Conservation (phyloP, 2,329 filamentous ascomycete genomes). For the Neofusicoccum kwambonambiense region DNA sequence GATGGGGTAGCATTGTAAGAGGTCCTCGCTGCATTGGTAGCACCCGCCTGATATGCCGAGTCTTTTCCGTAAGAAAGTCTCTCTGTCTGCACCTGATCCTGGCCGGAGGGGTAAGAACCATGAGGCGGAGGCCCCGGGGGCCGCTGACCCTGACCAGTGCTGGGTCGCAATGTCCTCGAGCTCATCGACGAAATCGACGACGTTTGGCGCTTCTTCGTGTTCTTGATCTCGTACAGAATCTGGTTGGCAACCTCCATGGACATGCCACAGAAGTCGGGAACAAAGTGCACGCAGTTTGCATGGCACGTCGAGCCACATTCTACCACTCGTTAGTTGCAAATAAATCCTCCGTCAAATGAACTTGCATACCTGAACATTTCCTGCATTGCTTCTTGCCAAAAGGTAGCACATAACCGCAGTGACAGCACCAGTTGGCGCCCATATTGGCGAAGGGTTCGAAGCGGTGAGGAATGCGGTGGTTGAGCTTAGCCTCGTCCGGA, state of each 20-base stretch:
- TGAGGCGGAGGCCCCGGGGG: constrained; percentile 33
- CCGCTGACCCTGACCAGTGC: constrained; percentile 45
- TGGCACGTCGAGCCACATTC: constrained; percentile 94
- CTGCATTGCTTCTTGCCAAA: constrained; percentile 94
- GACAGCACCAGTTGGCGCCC: constrained; percentile 98
- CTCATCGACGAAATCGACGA: constrained; percentile 56
- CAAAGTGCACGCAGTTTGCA: constrained; percentile 86
- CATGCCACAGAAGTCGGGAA: constrained; percentile 99
- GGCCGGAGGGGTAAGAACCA: constrained; percentile 34
- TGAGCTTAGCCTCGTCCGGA: constrained; percentile 99
- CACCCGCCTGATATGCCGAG: constrained; percentile 31
- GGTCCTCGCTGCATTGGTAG: constrained; percentile 47
- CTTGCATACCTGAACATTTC: constrained; percentile 74
- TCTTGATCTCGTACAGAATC: constrained; percentile 82
- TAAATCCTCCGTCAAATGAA: neutral
- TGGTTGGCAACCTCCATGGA: constrained; percentile 96
- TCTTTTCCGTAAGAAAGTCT: constrained; percentile 52
- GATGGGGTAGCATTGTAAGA: constrained; percentile 46
- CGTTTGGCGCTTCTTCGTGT: constrained; percentile 68
- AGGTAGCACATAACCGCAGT: constrained; percentile 93
- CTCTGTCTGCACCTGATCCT: constrained; percentile 42
- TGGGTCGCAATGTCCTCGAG: constrained; percentile 64
- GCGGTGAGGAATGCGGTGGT: constrained; percentile 96
- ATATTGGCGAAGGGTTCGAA: constrained; percentile 97
- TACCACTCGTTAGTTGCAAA: constrained; percentile 33